phyloP scores from a whole-genome alignment of 768 basidiomycete species.

The Cytidiella melzeri region DNA sequence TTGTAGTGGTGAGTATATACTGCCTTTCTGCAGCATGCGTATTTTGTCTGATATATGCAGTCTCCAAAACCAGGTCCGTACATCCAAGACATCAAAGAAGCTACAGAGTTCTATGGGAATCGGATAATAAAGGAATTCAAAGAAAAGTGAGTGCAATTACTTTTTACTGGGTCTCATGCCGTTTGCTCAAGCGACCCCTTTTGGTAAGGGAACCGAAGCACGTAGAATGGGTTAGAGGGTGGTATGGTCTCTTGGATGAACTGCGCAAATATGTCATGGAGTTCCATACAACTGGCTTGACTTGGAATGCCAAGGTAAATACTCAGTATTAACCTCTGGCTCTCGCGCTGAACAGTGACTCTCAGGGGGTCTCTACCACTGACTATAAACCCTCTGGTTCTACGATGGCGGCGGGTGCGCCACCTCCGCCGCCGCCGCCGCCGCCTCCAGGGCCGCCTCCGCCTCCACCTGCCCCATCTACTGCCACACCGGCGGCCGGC shows the following conservation, averaged over 20 bases:
- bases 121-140: conserved; percentile 89
- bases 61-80: conserved; percentile 77
- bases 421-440: conserved; percentile 49
- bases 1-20: conserved; percentile 60
- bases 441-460: conserved; percentile 41
- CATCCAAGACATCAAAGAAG: conserved; percentile 80
- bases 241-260: conserved; percentile 65
- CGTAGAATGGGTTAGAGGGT: conserved; percentile 81
- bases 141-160: conserved; percentile 58
- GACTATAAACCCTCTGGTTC: conserved; percentile 40
- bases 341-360: background rate
- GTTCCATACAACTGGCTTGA: conserved; percentile 77
- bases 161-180: background rate
- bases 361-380: conserved; percentile 51
- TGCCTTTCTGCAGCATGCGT: background rate
- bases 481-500: conserved; percentile 27
- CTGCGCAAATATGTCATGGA: conserved; percentile 79
- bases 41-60: conserved; percentile 19
- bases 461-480: conserved; percentile 32
- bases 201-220: conserved; percentile 74
- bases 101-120: conserved; percentile 83
- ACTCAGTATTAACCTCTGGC: background rate
- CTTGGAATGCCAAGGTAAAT: conserved; percentile 80
- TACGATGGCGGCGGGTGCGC: conserved; percentile 28
- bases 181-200: background rate